Evolutionary conservation across 2,329 filamentous ascomycete genomes (phyloP), one percentile per base, ranked within the genome.

Genomic region (Monosporascus sp.): DNA sequence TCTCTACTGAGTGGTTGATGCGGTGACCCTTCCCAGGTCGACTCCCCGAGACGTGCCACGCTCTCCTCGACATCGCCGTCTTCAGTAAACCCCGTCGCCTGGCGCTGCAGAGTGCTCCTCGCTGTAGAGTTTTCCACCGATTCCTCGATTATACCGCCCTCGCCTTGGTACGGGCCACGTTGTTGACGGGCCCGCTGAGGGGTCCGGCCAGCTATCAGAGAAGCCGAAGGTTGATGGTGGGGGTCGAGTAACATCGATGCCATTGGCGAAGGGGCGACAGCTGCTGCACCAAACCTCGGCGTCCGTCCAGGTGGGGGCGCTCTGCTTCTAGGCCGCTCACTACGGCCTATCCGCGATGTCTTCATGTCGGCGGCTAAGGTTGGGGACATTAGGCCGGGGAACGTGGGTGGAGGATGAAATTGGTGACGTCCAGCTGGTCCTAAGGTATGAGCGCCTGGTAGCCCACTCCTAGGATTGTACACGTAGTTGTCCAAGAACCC

Each of bases 401-500:
- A 89, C 1, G 81, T 75, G 5, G 89, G 89, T 1, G 89, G 89
- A 24, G 87, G 88, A 55, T 92, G 83, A 67, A 93, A 92, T 43
- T 80, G 78, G 52, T 78, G 77, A 55, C 76, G 79, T 50, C 71
- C 70, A 2, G 78, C 78, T 3, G 79, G 80, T 16, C 67, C 66
- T 22, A 66, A 50, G 16, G 81, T 80, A 37, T 85, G 72, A 51
- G 83, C 78, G 20, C 83, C 82, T 7, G 82, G 81, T 20, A 86
- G 79, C 2, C 84, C 85, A 7, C 81, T 84, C 68, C 85, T 86
- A 3, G 86, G 84, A 62, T 90, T 89, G 48, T 86, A 82, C 16
- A 87, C 84, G 64, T 99, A 99, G 61, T 96, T 92, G 66, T 97
- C 91, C 55, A 97, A 77, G 69, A 99, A 99, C 2, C 92, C 91